Evolutionary conservation across 495 filamentous ascomycete genomes (phyloP).

Genomic region (Penicillium chermesinum): DNA sequence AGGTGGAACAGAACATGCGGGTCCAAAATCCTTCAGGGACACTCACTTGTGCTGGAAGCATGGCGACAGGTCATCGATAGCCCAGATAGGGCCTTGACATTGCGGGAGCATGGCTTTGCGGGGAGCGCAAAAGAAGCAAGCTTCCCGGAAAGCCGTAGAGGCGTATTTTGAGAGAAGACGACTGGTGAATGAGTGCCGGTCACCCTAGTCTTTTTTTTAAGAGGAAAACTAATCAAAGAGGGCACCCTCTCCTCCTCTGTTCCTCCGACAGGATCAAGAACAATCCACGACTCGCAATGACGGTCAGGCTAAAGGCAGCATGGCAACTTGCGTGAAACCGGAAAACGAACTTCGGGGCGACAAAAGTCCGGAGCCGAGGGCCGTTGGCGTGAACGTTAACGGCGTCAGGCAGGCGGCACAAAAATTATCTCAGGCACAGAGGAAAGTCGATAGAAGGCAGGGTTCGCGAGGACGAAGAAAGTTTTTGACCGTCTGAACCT

Average conservation of each 20-base stretch:
- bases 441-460: not conserved
- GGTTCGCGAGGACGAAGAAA: not conserved
- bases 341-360: slow-evolving; percentile 3
- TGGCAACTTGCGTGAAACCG: slow-evolving; percentile 20
- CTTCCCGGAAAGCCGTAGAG: not conserved
- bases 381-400: not conserved
- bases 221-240: too few relatives aligned
- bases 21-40: not conserved
- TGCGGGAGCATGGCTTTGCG: slow-evolving; percentile 56
- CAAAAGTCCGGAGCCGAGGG: slow-evolving; percentile 6
- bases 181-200: too few relatives aligned
- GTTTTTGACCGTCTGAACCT: slow-evolving; percentile 5
- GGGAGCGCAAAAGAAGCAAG: slow-evolving; percentile 7
- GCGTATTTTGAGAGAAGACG: too few relatives aligned
- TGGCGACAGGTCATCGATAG: slow-evolving; percentile 75
- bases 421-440: not conserved
- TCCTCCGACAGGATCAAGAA: slow-evolving; percentile 13
- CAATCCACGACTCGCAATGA: slow-evolving; percentile 8
- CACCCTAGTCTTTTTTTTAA: too few relatives aligned
- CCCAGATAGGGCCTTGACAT: slow-evolving; percentile 80
- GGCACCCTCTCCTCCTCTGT: not conserved
- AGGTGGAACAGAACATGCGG: not conserved
- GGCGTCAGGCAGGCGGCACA: not conserved
- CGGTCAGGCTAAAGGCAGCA: slow-evolving; percentile 24
- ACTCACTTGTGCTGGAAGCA: slow-evolving; percentile 85